phyloP scores from a whole-genome alignment of 345 rosid species.

The Dipteronia sinensis region DNA sequence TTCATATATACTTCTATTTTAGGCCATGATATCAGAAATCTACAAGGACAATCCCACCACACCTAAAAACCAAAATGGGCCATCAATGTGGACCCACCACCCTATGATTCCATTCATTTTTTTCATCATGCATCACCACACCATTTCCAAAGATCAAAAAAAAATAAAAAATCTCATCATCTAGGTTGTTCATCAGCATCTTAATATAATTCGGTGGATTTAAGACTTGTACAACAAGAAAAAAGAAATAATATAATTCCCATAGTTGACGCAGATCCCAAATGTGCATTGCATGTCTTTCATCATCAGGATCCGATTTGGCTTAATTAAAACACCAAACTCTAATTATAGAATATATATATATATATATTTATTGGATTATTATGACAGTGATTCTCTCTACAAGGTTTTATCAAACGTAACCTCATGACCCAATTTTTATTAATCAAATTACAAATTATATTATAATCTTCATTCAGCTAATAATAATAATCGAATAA shows the following conservation, averaged over 20 bases:
- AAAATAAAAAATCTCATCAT: not conserved
- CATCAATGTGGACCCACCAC: not conserved
- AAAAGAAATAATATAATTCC: not conserved
- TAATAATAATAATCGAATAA: not conserved
- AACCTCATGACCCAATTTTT: not conserved
- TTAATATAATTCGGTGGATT: not conserved
- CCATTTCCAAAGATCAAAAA: not conserved
- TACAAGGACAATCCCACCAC: not conserved
- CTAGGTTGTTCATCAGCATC: not conserved
- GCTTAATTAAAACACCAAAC: not conserved
- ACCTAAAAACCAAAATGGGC: not conserved
- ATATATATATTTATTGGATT: too few species aligned
- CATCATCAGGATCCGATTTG: constrained; percentile 2
- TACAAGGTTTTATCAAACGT: not conserved
- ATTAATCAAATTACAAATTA: too few species aligned
- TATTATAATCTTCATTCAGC: too few species aligned
- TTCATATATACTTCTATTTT: not conserved
- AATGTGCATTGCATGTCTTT: constrained; percentile 11
- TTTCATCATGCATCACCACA: not conserved
- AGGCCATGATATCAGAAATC: not conserved
- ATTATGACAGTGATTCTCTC: not conserved
- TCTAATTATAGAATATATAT: not conserved
- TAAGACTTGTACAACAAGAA: not conserved
- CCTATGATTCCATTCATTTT: not conserved
- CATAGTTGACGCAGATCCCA: not conserved